phyloP scores from a whole-genome alignment of 306 rosid genomes.

The Trifolium repens region DNA sequence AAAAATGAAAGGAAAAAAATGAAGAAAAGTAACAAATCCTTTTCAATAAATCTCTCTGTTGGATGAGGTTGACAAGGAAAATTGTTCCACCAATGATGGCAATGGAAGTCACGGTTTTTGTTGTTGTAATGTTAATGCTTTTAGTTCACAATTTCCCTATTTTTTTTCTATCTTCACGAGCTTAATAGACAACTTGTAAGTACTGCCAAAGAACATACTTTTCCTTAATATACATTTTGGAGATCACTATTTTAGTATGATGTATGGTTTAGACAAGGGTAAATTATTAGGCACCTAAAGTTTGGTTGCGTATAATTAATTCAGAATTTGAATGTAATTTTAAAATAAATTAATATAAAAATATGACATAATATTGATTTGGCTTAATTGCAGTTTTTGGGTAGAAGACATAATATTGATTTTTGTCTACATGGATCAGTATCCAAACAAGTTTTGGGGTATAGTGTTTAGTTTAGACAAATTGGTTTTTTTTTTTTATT shows the following conservation, averaged over 20 bases:
- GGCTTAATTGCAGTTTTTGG: too few species aligned
- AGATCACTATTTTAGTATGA: not conserved
- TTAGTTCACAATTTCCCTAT: not conserved
- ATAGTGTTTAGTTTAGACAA: too few species aligned
- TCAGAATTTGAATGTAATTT: too few species aligned
- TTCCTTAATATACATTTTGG: not conserved
- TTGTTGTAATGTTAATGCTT: conserved; percentile 30
- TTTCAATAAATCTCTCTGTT: conserved; percentile 32
- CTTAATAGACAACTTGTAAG: conserved; percentile 11
- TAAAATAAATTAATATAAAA: too few species aligned
- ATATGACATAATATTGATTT: too few species aligned
- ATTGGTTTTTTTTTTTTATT: too few species aligned
- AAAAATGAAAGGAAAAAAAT: conserved; percentile 31
- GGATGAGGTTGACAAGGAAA: conserved; percentile 34
- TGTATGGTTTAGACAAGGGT: not conserved
- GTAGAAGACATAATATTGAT: too few species aligned
- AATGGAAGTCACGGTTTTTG: conserved; percentile 37
- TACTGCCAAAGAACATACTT: not conserved
- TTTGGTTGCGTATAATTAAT: too few species aligned
- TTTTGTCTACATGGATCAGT: too few species aligned
- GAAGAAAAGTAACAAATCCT: conserved; percentile 37
- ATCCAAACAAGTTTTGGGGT: too few species aligned
- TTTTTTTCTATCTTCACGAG: conserved; percentile 22
- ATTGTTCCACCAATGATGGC: conserved; percentile 35
- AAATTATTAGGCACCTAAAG: too few species aligned